phyloP scores from a whole-genome alignment of 73 alveolate species.

The Paraurostyla sp. region DNA sequence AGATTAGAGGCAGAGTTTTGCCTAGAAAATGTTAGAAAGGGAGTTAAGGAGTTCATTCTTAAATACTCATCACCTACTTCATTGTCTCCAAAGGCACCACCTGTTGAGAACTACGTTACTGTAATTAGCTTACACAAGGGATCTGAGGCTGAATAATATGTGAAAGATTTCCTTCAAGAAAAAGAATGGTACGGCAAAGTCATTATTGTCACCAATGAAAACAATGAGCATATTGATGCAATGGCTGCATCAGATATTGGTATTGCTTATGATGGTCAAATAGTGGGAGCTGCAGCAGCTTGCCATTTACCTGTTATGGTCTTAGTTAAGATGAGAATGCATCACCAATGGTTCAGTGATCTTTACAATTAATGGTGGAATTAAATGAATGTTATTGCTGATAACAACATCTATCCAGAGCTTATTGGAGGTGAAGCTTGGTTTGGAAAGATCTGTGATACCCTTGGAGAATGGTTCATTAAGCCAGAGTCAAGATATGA shows the following conservation, averaged over 20 bases:
- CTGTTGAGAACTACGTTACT: constrained; percentile 61
- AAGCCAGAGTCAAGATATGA: constrained; percentile 71
- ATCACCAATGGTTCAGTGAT: constrained; percentile 77
- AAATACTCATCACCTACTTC: constrained; percentile 79
- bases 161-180: constrained; percentile 41
- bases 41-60: constrained; percentile 67
- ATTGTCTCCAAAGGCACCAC: constrained; percentile 71
- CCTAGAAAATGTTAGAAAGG: constrained; percentile 56
- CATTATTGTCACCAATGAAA: constrained; percentile 53
- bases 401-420: constrained; percentile 71
- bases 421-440: constrained; percentile 82
- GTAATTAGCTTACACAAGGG: constrained; percentile 65
- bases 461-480: constrained; percentile 75
- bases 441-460: constrained; percentile 77
- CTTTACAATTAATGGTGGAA: constrained; percentile 78
- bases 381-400: constrained; percentile 73
- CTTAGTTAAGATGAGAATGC: constrained; percentile 73
- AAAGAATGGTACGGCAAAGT: constrained; percentile 68
- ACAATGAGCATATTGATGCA: constrained; percentile 75
- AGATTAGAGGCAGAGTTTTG: constrained; percentile 68
- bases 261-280: constrained; percentile 69
- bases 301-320: constrained; percentile 68
- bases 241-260: constrained; percentile 78
- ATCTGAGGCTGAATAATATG: constrained; percentile 50
- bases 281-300: constrained; percentile 70